These are phyloP conservation scores for Scutellaria barbata DNA, from an alignment of 257 asterid species.

Conservation along the genomic window DNA sequence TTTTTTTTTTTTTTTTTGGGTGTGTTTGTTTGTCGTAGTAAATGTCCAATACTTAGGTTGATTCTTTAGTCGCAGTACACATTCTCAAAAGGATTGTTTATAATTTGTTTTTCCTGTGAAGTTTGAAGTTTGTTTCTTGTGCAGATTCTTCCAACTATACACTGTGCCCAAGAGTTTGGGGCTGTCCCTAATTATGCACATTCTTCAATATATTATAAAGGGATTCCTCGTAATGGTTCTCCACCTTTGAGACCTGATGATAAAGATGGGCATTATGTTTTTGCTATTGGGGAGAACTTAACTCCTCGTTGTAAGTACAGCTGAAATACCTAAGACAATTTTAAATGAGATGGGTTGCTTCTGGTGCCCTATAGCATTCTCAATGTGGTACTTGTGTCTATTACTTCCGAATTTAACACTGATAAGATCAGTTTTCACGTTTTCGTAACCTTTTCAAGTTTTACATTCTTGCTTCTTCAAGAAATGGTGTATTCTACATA, in stretches of 20 bases:
- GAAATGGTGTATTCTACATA: neutral
- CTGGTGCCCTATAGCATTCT: constrained; percentile 6
- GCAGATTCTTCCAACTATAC: constrained; percentile 74
- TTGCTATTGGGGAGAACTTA: constrained; percentile 76
- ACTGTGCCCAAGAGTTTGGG: constrained; percentile 69
- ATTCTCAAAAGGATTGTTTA: constrained; percentile 4
- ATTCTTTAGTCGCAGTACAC: neutral
- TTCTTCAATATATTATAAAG: constrained; percentile 80
- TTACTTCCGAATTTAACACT: constrained; percentile 1
- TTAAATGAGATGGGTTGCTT: constrained; percentile 17
- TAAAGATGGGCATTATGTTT: constrained; percentile 84
- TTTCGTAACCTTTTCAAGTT: neutral
- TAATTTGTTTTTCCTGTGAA: constrained; percentile 27
- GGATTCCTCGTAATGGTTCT: constrained; percentile 68
- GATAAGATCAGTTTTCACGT: neutral
- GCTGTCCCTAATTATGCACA: constrained; percentile 62
- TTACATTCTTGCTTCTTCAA: constrained; percentile 8
- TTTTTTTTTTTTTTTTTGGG: neutral
- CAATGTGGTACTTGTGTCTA: constrained; percentile 20
- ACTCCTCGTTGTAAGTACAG: constrained; percentile 88
- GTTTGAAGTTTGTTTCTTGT: constrained; percentile 40
- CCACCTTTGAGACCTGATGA: constrained; percentile 91
- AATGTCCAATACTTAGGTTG: neutral
- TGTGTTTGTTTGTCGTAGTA: neutral
- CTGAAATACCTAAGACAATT: constrained; percentile 21